Evolutionary conservation across 148 eudicot genomes (phyloP).

Genomic region (Heliamphora exappendiculata): DNA sequence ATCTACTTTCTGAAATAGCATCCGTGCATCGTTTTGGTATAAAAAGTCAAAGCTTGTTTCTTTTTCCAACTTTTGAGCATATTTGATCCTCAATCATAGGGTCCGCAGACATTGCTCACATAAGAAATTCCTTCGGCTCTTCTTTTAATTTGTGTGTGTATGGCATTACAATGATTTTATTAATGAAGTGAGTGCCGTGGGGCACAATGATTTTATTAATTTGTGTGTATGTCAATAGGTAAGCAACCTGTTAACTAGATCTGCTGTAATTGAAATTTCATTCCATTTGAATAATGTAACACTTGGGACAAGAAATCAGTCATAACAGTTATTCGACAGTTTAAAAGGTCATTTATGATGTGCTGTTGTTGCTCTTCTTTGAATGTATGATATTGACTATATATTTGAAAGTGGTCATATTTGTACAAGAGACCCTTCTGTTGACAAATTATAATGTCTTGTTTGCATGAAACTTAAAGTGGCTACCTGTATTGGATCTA

Average conservation of each 20-base stretch:
- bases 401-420: no score
- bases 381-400: no score
- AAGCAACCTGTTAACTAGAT: no score
- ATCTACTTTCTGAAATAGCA: background rate
- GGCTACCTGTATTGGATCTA: no score
- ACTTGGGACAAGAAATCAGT: background rate
- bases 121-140: background rate
- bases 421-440: no score
- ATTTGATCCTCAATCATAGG: background rate
- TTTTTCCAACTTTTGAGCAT: constrained; percentile 1
- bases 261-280: no score
- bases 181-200: background rate
- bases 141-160: background rate
- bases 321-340: background rate
- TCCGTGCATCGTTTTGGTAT: background rate
- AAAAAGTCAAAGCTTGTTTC: background rate
- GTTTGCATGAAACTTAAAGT: no score
- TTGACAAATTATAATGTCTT: no score
- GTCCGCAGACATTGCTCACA: background rate
- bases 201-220: background rate
- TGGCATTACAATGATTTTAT: background rate
- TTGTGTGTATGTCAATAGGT: no score
- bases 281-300: no score
- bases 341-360: background rate
- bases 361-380: background rate